Evolutionary conservation across 1,284 basidiomycete species (phyloP), one percentile per base, ranked within the genome.

Genomic region (Trichosporon ovoides): DNA sequence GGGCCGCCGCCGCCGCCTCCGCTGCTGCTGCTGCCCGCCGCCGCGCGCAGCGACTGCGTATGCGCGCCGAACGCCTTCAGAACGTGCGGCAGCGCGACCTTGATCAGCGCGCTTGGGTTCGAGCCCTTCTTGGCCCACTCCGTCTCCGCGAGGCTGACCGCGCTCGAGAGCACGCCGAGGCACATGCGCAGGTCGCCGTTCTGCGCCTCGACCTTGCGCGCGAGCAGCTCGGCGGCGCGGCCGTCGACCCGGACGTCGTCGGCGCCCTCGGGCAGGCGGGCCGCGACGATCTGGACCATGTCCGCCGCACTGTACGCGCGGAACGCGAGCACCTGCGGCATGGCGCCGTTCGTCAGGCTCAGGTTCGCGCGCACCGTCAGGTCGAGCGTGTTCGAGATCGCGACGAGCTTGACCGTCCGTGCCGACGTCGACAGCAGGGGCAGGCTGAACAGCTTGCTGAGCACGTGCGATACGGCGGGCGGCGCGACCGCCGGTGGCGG

Each of bases 181-280:
- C 75, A 78, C 72, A 75, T 76, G 53, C 77, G 58, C 24, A 79
- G 58, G 65, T 79, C 77, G n/a, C 77, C 77, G 58, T 77, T 77
- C 63, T 76, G 73, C 12, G 76, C 76, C 60, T 77, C 74, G 35
- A 78, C 76, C 56, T 78, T 78, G 22, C 73, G 66, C 28, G 69
- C 67, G 12, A 77, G 66, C 7, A 79, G 68, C 58, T 75, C 75
- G 36, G 74, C 62, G 4, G 77, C 76, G 31, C 73, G 74, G 28
- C 62, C 56, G 55, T 79, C 77, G 7, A 75, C 66, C 52, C 73
- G 70, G 10, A 66, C 66, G 1, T 58, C 57, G 13, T 50, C 53
- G 13, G 52, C 55, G 12, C 37, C 57, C 10, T 54, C 59, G 1
- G 61, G 58, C 20, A 77, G 59, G 10, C 77, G 73, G 14, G 72